Percentiles rank a stretch among this genome's conserved stretches.
Conservation (phyloP, 768 basidiomycete species). For the Amanita phalloides region DNA sequence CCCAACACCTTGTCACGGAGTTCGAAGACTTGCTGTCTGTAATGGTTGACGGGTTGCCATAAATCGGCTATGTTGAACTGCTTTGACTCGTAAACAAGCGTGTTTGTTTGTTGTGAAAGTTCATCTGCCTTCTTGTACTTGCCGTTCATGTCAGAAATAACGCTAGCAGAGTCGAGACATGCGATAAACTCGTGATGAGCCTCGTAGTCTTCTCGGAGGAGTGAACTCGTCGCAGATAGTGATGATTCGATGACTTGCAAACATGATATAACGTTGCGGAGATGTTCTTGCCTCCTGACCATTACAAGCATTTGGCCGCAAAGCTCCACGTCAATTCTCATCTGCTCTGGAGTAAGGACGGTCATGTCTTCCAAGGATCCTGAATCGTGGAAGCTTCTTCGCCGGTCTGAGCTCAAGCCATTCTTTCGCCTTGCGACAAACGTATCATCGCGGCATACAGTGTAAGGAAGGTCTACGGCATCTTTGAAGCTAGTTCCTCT, state of each 20-base stretch:
- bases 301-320: constrained; percentile 66
- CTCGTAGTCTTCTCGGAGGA: constrained; percentile 50
- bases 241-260: constrained; percentile 47
- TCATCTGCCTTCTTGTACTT: constrained; percentile 39
- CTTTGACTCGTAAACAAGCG: constrained; percentile 61
- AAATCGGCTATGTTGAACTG: constrained; percentile 58
- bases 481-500: not conserved
- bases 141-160: constrained; percentile 40
- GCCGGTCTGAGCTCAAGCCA: constrained; percentile 9
- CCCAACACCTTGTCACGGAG: constrained; percentile 64
- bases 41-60: constrained; percentile 53
- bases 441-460: constrained; percentile 3
- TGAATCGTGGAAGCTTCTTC: constrained; percentile 61
- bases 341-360: constrained; percentile 46
- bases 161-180: constrained; percentile 36
- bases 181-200: constrained; percentile 36
- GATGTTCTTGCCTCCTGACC: constrained; percentile 55
- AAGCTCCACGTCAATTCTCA: constrained; percentile 73
- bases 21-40: constrained; percentile 51
- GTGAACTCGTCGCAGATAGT: constrained; percentile 43
- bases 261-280: constrained; percentile 51
- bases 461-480: not conserved
- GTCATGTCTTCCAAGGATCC: constrained; percentile 34
- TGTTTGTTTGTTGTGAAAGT: constrained; percentile 50
- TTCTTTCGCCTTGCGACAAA: not conserved